Evolutionary conservation across 2,329 filamentous ascomycete genomes (phyloP), one percentile per base, ranked within the genome.

Genomic region (Fusarium circinatum): DNA sequence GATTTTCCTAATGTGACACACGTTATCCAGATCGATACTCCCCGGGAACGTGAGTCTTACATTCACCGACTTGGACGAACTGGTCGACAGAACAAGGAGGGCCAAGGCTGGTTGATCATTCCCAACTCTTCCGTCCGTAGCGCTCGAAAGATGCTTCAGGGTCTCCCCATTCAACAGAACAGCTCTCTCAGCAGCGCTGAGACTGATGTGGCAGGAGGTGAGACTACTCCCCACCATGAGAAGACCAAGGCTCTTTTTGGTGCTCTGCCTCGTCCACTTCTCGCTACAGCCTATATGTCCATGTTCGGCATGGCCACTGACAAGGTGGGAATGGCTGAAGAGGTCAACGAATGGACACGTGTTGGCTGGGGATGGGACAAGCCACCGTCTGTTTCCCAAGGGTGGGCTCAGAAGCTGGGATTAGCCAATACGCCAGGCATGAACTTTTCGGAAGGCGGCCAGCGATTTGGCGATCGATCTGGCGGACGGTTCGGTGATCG

Each of bases 1-100:
- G 93, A 96, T 80, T 95, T 95, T 83, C 93, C 93, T 34, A 86
- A 90, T 60, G 93, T 95, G 28, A 93, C 91, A n/a, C 92, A 94
- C 78, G 93, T 95, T 70, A 91, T 95, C 66, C 93, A 95, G 78
- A 79, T 94, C 22, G 91, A 93, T 71, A 78, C 88, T 9, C 91
- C 93, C 4, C 83, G 86, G 9, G 88, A 89, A 70, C 87, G 90
- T 34, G 92, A 94, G 79, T 89, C 91, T 42, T 95, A 95, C 79
- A 92, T 95, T 67, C 93, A 95, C 82, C 90, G 93, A 66, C 85
- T 95, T 47, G 93, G 93, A 59, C 92, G 93, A 70, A 96, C 93
- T 14, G 93, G 88, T 63, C 91, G 94, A 78, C 93, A 93, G 34
- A 90, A 91, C 70, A 93, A 93, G 80, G 86, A 90, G 75, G 93